Conservation (phyloP, 164 flowering plant species). For the grape (Vitis vinifera) region ASM3070453v1 NC_081822.1:9657001-9657500, state of each 20-base stretch:
- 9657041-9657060: no score
- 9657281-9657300: neutral
- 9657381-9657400: no score
- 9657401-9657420: neutral
- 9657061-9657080: no score
- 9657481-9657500: slow-evolving; percentile 1
- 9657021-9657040: neutral
- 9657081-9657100: neutral
- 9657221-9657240: slow-evolving; percentile 6
- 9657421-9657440: slow-evolving; percentile 12
- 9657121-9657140: neutral
- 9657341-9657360: no score
- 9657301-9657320: no score
- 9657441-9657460: slow-evolving; percentile 18
- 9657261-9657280: neutral
- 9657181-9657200: neutral
- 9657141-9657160: slow-evolving; percentile 3
- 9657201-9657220: no score
- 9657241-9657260: slow-evolving; percentile 13
- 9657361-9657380: no score
- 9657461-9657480: slow-evolving; percentile 32
- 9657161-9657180: slow-evolving; percentile 1
- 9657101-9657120: neutral
- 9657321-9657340: no score
- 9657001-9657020: neutral